A percentile compares a stretch with the other conserved stretches of the same genome.
Conservation (phyloP, 345 rosid genomes). For the Dovyalis caffra region DNA sequence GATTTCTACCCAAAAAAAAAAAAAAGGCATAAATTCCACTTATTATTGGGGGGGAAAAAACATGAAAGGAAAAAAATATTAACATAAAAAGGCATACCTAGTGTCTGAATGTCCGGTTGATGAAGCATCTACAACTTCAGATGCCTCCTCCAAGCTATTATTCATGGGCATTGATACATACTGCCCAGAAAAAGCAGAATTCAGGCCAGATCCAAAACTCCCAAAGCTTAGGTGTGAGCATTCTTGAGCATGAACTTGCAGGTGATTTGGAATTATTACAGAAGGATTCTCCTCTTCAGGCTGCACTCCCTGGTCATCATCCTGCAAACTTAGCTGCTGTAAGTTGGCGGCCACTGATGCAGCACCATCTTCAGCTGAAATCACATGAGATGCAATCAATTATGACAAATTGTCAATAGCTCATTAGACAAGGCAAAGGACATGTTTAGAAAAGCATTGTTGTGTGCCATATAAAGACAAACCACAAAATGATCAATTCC, state of each 20-base stretch:
- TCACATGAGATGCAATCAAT: constrained; percentile 6
- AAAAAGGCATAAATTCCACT: constrained; percentile 2
- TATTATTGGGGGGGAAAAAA: not conserved
- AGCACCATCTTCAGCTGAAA: constrained; percentile 64
- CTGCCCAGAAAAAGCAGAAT: constrained; percentile 45
- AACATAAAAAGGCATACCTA: constrained; percentile 44
- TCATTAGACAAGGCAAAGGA: constrained; percentile 5
- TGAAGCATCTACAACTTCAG: constrained; percentile 51
- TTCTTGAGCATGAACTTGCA: constrained; percentile 74
- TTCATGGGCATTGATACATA: constrained; percentile 54
- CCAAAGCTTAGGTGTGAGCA: constrained; percentile 97
- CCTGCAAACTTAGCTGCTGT: constrained; percentile 55
- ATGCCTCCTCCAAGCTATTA: constrained; percentile 54
- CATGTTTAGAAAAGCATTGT: not conserved
- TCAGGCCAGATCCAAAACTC: constrained; percentile 71
- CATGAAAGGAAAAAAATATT: not conserved
- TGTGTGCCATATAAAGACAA: not conserved
- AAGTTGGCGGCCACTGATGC: constrained; percentile 51
- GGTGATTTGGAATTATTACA: constrained; percentile 91
- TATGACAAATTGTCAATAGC: not conserved
- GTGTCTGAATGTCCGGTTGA: constrained; percentile 54
- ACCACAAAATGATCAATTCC: not conserved
- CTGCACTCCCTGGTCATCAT: constrained; percentile 45
- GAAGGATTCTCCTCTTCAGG: constrained; percentile 69
- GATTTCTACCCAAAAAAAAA: too few species aligned